Conservation (phyloP, 352 stramenopile species). For the Phytopythium vexans region DNA sequence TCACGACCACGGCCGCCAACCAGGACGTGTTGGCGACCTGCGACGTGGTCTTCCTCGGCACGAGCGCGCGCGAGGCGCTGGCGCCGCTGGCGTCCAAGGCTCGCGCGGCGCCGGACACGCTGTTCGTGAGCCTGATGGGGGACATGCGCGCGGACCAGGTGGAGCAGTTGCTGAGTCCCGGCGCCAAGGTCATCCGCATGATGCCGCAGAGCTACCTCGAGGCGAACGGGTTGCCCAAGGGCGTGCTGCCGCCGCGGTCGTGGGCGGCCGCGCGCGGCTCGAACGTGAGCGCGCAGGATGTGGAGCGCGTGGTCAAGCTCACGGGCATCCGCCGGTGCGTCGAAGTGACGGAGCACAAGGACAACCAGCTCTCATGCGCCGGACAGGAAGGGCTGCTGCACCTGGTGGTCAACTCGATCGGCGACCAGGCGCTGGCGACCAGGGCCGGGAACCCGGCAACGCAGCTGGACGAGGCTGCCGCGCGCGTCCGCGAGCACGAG, state of each 20-base stretch:
- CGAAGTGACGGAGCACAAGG: conserved; percentile 31
- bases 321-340: conserved; percentile 52
- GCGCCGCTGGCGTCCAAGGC: conserved; percentile 17
- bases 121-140: conserved; percentile 75
- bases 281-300: conserved; percentile 46
- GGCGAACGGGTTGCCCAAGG: conserved; percentile 45
- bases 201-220: conserved; percentile 65
- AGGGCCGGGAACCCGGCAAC: conserved; percentile 10
- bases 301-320: conserved; percentile 53
- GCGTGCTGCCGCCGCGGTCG: conserved; percentile 35
- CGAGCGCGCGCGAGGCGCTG: conserved; percentile 45
- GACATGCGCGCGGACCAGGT: conserved; percentile 51
- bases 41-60: conserved; percentile 70
- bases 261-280: conserved; percentile 60
- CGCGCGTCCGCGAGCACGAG: conserved; percentile 3
- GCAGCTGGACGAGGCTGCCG: conserved; percentile 8
- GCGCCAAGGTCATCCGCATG: conserved; percentile 72
- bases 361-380: conserved; percentile 22
- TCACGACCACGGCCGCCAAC: conserved; percentile 58
- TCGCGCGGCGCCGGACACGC: conserved; percentile 25
- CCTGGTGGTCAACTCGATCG: conserved; percentile 30
- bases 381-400: conserved; percentile 24
- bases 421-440: conserved; percentile 17
- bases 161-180: conserved; percentile 50
- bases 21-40: conserved; percentile 61